phyloP scores from a whole-genome alignment of 2,329 filamentous ascomycete genomes.

The Trematosphaeria pertusa region DNA sequence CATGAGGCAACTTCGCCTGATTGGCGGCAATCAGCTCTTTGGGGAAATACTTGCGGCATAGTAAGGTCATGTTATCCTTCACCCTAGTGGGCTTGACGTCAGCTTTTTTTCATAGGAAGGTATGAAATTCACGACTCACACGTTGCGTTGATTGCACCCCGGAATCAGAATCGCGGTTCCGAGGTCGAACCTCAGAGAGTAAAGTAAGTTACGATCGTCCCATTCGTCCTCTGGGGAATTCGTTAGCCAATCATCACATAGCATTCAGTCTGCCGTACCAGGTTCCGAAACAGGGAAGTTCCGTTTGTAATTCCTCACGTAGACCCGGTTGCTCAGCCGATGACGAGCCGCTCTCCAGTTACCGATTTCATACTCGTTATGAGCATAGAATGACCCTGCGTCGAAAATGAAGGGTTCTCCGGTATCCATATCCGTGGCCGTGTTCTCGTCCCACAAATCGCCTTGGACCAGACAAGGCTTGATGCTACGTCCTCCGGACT shows the following conservation, averaged over 20 bases:
- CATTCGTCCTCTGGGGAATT: conserved; percentile 8
- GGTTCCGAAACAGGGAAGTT: not conserved
- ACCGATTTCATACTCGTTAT: conserved; percentile 8
- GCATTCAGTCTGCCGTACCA: not conserved
- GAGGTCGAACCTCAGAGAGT: conserved; percentile 13
- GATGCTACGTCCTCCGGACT: conserved; percentile 33
- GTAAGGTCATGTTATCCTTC: not conserved
- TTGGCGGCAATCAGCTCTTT: not conserved
- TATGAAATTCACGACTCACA: conserved; percentile 8
- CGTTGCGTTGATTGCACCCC: conserved; percentile 6
- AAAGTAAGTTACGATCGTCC: conserved; percentile 15
- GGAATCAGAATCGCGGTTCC: conserved; percentile 5
- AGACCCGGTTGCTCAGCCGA: not conserved
- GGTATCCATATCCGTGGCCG: not conserved
- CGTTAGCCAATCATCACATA: not conserved
- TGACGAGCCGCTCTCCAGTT: not conserved
- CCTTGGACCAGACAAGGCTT: conserved; percentile 37
- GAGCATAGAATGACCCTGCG: conserved; percentile 2
- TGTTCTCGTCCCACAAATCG: conserved; percentile 42
- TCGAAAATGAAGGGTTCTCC: conserved; percentile 8
- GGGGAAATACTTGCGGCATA: not conserved
- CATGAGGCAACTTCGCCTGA: not conserved
- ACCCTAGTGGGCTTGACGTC: not conserved
- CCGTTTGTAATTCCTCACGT: not conserved
- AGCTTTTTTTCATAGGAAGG: conserved; percentile 7